Evolutionary conservation across 73 alveolate genomes (phyloP), one percentile per base, ranked within the genome.

Genomic region (Stentor roeselii): DNA sequence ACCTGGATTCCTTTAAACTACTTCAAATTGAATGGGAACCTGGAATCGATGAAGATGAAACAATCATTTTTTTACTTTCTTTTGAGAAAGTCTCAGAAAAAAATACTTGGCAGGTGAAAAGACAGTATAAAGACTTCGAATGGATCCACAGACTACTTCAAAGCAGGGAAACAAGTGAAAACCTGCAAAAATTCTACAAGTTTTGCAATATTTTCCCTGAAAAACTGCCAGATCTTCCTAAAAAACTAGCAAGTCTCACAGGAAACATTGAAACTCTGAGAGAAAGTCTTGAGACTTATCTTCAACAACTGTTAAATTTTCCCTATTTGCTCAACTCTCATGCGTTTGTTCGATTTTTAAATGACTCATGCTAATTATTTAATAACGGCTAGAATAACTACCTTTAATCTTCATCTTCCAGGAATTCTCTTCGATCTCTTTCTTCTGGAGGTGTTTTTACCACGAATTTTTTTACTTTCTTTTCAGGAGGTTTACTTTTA

Each of bases 401-500:
- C n/a, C n/a, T 50, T 21, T 50, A 50, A 50, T 50, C 67, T 21
- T 76, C 74, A 39, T 76, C 84, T 41, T 35, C 84, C 74, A 76
- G 34, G 39, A 76, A 76, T 2, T 76, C 84, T 15, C n/a, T n/a
- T 41, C 84, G 0, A 3, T 76, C 60, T 2, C 6, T 21, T 39
- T 76, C 74, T 76, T 76, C 84, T 39, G 14, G 84, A 27, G 84
- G 84, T 21, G 84, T 15, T 35, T 37, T 67, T n/a, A 76, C 67
- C 14, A 37, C 74, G 0, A 15, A 15, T 34, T 76, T 76, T 76
- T 76, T 40, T 21, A 37, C 37, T 21, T 21, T 76, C 84, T 76
- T 76, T 39, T 76, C 84, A 34, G 84, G 84, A 27, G 39, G 67
- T 2, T 76, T 76, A 76, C 41, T n/a, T 38, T 41, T 76, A 21